phyloP scores from a whole-genome alignment of 108 stramenopile species.

The Nitzschia inconspicua region DNA sequence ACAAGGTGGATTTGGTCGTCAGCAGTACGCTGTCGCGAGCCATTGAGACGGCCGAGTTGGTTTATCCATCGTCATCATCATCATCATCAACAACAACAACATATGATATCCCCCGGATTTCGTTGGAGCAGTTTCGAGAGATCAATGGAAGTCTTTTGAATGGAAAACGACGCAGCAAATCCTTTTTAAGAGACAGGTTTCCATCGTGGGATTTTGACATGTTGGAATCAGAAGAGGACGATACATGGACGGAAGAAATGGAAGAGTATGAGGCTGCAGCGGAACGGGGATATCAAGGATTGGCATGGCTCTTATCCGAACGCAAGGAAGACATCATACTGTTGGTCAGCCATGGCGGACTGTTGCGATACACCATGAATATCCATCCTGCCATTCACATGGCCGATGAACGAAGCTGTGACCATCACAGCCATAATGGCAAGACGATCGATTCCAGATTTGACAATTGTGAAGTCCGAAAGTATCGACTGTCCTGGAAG shows the following conservation, averaged over 20 bases:
- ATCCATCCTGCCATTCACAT: conserved; percentile 47
- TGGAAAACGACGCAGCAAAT: conserved; percentile 52
- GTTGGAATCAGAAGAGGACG: conserved; percentile 32
- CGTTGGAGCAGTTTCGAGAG: conserved; percentile 69
- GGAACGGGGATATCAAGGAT: conserved; percentile 64
- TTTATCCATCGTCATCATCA: conserved; percentile 34
- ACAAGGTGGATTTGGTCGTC: conserved; percentile 27
- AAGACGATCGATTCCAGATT: conserved; percentile 52
- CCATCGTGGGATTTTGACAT: conserved; percentile 60
- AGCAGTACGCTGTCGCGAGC: conserved; percentile 32
- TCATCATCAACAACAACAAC: neutral
- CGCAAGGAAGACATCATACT: conserved; percentile 50
- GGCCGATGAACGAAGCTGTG: conserved; percentile 36
- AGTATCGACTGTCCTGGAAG: conserved; percentile 44
- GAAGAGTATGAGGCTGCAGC: conserved; percentile 54
- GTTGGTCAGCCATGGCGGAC: conserved; percentile 67
- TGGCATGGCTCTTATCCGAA: conserved; percentile 49
- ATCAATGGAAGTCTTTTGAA: conserved; percentile 77
- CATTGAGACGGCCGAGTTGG: conserved; percentile 37
- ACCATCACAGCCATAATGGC: neutral
- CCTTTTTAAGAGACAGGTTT: conserved; percentile 45
- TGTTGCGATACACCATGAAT: conserved; percentile 62
- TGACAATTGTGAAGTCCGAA: conserved; percentile 79
- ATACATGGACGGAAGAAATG: conserved; percentile 58
- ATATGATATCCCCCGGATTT: conserved; percentile 21